phyloP scores from a whole-genome alignment of 495 filamentous ascomycete species.

The Massariosphaeria phaeospora region DNA sequence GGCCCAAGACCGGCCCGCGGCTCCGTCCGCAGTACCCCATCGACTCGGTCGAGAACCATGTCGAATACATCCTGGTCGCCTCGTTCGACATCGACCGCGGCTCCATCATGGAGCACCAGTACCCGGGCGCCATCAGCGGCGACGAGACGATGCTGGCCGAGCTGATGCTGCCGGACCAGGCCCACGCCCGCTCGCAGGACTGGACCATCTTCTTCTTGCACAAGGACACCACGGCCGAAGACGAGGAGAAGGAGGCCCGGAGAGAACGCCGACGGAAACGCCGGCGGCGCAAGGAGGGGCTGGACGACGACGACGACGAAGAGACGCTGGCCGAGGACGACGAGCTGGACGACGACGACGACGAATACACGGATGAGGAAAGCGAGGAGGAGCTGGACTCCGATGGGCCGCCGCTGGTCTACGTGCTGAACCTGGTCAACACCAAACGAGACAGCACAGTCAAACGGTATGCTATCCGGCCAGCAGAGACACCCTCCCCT shows the following conservation, averaged over 20 bases:
- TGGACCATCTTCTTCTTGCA: constrained; percentile 99
- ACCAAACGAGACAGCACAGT: constrained; percentile 92
- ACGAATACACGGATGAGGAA: constrained; percentile 52
- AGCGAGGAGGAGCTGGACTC: constrained; percentile 56
- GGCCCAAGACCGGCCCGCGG: constrained; percentile 36
- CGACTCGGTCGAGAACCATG: constrained; percentile 78
- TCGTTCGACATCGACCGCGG: constrained; percentile 96
- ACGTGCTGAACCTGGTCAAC: constrained; percentile 95
- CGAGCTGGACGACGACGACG: constrained; percentile 46
- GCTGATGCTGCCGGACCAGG: constrained; percentile 97
- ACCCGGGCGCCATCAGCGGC: constrained; percentile 88
- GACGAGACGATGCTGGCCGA: constrained; percentile 97
- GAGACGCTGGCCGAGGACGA: constrained; percentile 39
- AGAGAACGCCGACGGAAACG: constrained; percentile 48
- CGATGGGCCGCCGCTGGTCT: constrained; percentile 88
- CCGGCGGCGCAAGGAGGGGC: constrained; percentile 36
- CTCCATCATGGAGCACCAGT: constrained; percentile 98
- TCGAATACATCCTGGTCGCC: constrained; percentile 98
- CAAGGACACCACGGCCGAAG: constrained; percentile 83
- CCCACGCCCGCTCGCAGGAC: constrained; percentile 89
- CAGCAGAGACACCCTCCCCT: neutral
- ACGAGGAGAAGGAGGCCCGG: constrained; percentile 52
- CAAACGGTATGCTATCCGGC: constrained; percentile 53
- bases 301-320: constrained; percentile 23
- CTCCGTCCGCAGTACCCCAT: constrained; percentile 83